Evolutionary conservation across 2,329 filamentous ascomycete genomes (phyloP).

Genomic region (Hysterium pulicare): DNA sequence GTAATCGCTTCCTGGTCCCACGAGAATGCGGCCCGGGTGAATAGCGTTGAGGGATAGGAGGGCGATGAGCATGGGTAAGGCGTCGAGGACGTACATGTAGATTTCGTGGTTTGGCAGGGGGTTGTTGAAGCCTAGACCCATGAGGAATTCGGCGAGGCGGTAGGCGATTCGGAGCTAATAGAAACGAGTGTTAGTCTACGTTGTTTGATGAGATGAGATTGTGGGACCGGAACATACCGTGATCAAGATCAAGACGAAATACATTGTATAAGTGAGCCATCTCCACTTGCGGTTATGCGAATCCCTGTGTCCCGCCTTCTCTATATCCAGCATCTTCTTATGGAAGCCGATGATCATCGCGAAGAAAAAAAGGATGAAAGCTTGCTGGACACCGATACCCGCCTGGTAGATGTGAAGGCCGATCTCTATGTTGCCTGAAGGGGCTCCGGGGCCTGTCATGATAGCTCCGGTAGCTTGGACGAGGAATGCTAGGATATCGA

Average conservation of each 20-base stretch:
- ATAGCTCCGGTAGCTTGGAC: conserved; percentile 37
- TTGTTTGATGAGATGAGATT: background rate
- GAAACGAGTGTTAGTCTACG: conserved; percentile 13
- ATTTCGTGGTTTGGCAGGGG: conserved; percentile 46
- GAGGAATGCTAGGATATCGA: conserved; percentile 41
- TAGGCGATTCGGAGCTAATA: conserved; percentile 51
- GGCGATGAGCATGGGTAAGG: conserved; percentile 50
- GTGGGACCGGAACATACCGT: conserved; percentile 22
- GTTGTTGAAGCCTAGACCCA: conserved; percentile 39
- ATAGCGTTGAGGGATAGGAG: conserved; percentile 6
- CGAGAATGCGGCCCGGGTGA: conserved; percentile 8
- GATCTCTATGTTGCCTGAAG: conserved; percentile 18
- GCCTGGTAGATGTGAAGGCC: conserved; percentile 39
- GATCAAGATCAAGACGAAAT: conserved; percentile 39
- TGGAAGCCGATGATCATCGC: conserved; percentile 14
- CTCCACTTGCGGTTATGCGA: conserved; percentile 11
- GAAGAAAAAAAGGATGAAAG: conserved; percentile 20
- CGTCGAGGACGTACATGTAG: conserved; percentile 52
- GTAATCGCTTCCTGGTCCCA: conserved; percentile 6
- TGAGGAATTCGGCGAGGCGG: conserved; percentile 53
- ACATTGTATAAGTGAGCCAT: conserved; percentile 36
- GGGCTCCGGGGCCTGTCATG: conserved; percentile 23
- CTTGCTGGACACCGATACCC: conserved; percentile 12
- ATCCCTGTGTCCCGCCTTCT: conserved; percentile 7
- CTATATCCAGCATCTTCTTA: conserved; percentile 3